Conservation (phyloP, 1,139 yeast species). For the Taphrina deformans region DNA sequence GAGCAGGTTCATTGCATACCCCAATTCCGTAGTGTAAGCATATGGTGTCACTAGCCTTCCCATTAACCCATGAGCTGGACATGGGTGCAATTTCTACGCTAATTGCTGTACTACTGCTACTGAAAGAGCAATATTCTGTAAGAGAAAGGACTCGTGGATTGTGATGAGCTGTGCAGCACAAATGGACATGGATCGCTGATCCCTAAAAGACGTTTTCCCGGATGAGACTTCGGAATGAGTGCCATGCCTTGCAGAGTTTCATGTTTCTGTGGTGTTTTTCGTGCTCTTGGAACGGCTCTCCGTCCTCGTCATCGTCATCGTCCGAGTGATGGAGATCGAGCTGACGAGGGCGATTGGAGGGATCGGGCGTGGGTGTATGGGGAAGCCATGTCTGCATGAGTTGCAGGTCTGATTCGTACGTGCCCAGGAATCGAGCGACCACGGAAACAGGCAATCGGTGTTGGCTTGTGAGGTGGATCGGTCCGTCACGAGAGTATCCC, state of each 20-base stretch:
- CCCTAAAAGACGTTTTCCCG: background rate
- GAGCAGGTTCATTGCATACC: slow-evolving; percentile 1
- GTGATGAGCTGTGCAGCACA: too few species aligned
- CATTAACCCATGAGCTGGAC: too few species aligned
- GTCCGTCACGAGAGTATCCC: background rate
- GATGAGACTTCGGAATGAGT: background rate
- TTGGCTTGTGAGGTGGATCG: background rate
- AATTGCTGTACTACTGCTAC: too few species aligned
- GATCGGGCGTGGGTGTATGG: too few species aligned
- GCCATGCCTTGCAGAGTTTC: background rate
- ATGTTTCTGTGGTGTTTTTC: background rate
- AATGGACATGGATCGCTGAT: background rate
- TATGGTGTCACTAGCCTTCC: too few species aligned
- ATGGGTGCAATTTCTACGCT: too few species aligned
- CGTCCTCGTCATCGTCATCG: background rate
- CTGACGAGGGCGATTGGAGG: background rate
- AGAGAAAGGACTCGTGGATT: too few species aligned
- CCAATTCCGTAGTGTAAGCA: background rate
- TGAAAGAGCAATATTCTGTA: too few species aligned
- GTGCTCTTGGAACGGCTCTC: background rate
- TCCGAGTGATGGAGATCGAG: background rate
- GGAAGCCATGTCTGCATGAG: background rate
- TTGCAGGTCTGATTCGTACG: background rate
- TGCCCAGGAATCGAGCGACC: background rate
- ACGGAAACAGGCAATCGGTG: background rate